These are phyloP conservation scores for Antitrichia curtipendula DNA, from an alignment of 225 moss, liverwort and hornwort genomes.

Conservation along the genomic window DNA sequence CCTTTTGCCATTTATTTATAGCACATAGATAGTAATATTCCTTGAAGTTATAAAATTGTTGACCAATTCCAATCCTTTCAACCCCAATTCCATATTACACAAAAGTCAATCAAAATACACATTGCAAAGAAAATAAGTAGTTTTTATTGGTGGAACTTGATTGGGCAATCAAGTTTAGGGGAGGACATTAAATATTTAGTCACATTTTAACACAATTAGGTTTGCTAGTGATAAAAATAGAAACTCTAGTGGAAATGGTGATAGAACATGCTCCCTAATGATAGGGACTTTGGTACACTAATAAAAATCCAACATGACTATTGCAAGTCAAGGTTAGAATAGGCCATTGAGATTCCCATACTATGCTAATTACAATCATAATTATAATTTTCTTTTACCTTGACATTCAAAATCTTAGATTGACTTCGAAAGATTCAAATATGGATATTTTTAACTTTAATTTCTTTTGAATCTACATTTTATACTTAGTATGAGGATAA, in stretches of 20 bases:
- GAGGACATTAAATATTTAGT: background rate
- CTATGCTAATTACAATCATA: background rate
- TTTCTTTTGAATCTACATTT: no score
- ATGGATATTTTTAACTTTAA: no score
- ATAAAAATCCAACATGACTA: background rate
- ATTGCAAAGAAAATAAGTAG: background rate
- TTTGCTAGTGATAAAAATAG: background rate
- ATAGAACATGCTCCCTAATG: accelerated
- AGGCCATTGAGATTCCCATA: background rate
- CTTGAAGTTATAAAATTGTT: no score
- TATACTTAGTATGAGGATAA: no score
- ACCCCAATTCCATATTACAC: no score
- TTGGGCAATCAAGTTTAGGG: background rate
- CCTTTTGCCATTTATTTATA: background rate
- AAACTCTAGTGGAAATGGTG: accelerated
- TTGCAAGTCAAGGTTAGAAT: background rate
- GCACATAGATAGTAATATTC: no score
- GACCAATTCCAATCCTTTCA: no score
- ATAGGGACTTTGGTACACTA: background rate
- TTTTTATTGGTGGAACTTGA: background rate
- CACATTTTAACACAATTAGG: background rate
- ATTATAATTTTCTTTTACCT: background rate
- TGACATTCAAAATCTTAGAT: no score
- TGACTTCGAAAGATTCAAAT: no score
- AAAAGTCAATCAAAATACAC: background rate